These are phyloP conservation scores for Saccharomycopsis hybrid DNA, from an alignment of 1,139 yeast species.

Conservation along the genomic window DNA sequence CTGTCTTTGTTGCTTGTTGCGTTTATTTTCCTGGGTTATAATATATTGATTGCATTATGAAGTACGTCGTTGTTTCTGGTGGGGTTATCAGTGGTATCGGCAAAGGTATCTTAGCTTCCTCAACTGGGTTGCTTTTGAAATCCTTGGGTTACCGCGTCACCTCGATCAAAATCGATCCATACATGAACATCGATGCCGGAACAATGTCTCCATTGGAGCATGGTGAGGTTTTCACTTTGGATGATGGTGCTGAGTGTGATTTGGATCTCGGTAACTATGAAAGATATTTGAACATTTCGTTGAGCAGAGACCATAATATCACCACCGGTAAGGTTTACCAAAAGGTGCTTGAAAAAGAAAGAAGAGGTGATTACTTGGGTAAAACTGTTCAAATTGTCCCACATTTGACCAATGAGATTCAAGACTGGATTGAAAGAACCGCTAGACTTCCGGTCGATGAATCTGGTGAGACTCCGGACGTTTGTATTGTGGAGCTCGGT, in stretches of 20 bases:
- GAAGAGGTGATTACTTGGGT: constrained; percentile 96
- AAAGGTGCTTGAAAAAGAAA: constrained; percentile 87
- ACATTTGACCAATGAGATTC: constrained; percentile 93
- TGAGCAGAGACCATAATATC: constrained; percentile 90
- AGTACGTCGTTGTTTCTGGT: constrained; percentile 98
- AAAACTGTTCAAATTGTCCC: constrained; percentile 99
- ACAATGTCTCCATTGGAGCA: constrained; percentile 99
- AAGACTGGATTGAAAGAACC: constrained; percentile 96
- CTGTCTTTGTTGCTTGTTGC: too few relatives aligned
- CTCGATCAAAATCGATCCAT: constrained; percentile 96
- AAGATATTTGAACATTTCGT: constrained; percentile 87
- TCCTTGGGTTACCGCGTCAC: constrained; percentile 93
- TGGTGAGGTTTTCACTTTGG: constrained; percentile 95
- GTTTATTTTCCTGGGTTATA: too few relatives aligned
- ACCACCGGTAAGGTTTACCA: constrained; percentile 97
- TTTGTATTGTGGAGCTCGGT: constrained; percentile 78
- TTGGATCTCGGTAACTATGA: constrained; percentile 97
- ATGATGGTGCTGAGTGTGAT: constrained; percentile 99
- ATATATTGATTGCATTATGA: constrained; percentile 42
- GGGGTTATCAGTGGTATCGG: constrained; percentile 99
- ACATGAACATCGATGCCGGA: constrained; percentile 98
- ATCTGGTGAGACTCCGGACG: constrained; percentile 61
- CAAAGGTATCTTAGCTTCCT: constrained; percentile 94
- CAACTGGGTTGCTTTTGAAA: constrained; percentile 91
- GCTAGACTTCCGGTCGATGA: constrained; percentile 90